phyloP scores from a whole-genome alignment of 306 rosid species.

The Casuarina equisetifolia region DNA sequence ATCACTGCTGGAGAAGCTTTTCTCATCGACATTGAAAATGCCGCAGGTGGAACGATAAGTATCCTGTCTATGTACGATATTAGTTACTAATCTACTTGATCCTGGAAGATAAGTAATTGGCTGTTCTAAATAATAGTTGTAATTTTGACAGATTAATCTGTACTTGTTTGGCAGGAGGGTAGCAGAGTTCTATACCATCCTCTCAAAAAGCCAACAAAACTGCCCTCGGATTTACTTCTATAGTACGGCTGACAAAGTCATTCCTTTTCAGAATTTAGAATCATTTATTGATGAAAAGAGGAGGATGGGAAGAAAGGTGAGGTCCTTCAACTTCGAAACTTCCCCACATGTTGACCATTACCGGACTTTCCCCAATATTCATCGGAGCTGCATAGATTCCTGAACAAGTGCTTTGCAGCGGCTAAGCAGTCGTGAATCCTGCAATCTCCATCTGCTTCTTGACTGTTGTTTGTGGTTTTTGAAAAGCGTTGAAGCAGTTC shows the following conservation, averaged over 20 bases:
- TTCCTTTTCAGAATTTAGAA: conserved; percentile 66
- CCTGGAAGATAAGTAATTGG: neutral
- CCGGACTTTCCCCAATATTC: conserved; percentile 72
- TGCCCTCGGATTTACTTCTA: conserved; percentile 91
- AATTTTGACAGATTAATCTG: neutral
- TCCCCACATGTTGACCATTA: conserved; percentile 94
- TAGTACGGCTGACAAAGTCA: conserved; percentile 79
- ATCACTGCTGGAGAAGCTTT: conserved; percentile 55
- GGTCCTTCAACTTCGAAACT: conserved; percentile 58
- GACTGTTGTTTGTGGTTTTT: neutral
- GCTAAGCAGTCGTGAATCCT: conserved; percentile 20
- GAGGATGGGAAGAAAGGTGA: conserved; percentile 54
- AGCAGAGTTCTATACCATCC: conserved; percentile 48
- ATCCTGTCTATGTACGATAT: neutral
- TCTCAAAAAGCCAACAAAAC: conserved; percentile 45
- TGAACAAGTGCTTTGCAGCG: conserved; percentile 46
- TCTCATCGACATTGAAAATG: conserved; percentile 53
- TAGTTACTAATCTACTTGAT: neutral
- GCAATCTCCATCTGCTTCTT: neutral
- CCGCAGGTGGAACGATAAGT: conserved; percentile 66
- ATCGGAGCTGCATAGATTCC: conserved; percentile 52
- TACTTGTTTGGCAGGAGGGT: conserved; percentile 62
- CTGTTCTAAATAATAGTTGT: neutral
- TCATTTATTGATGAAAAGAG: conserved; percentile 66
- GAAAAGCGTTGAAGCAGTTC: neutral